Evolutionary conservation across 345 rosid genomes (phyloP), one percentile per base, ranked within the genome.

Genomic region (Camelina sativa): DNA sequence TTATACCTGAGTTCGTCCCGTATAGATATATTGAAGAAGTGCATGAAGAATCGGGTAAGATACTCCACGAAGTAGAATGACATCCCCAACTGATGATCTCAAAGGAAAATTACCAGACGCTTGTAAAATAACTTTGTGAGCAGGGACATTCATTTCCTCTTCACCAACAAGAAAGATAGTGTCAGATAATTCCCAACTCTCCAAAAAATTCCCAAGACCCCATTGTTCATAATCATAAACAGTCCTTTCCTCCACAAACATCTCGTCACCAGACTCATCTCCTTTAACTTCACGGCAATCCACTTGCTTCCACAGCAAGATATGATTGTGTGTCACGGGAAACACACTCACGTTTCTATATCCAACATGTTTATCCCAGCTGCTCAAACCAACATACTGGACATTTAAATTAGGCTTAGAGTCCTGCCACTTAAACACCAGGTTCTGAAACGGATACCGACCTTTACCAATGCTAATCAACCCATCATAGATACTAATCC

Each of bases 281-380:
- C 69, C 85, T 71, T 62, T 82, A 51, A 79, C 84, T 65, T 85
- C 91, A 25, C 70, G 67, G 56, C 80, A 83, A 54, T 86, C 88
- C 72, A 95, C 93, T 79, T 90, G 97, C 85, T 86, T 90, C 99
- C 99, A 92, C 30, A 92, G 76, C 69, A 81, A 69, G 75, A 92
- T 81, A 80, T 86, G 97, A 76, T 92, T 84, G 59, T 84, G 87
- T 1, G 89, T 91, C 66, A 95, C 82, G 7, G 98, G 98, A 81
- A 92, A 78, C 38, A 95, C 97, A 53, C 88, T 88, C 76, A 92
- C 94, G 67, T 95, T 95, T 70, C 99, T 87, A 61, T 95, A 95
- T 1, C 98, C 98, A 37, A 92, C 99, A 82, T 95, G 99, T 76
- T 82, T 90, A 65, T 92, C 97, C 99, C 99, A 95, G 76, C 98